Conservation (phyloP, 2,329 filamentous ascomycete species). For the Fusarium oxysporum region DNA sequence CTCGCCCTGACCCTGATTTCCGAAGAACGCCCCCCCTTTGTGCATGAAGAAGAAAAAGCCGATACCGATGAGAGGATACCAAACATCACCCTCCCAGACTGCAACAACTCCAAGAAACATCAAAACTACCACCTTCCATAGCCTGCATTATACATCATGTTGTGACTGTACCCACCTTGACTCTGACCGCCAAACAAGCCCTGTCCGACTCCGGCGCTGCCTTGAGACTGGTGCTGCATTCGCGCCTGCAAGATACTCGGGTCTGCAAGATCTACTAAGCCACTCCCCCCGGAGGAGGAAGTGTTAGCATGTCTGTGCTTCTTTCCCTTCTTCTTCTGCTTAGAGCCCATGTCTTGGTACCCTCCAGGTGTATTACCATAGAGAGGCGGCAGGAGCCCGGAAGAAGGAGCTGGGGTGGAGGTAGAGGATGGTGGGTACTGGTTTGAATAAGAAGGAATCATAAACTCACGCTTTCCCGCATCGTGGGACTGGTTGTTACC, state of each 20-base stretch:
- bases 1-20: constrained; percentile 40
- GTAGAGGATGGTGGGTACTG: constrained; percentile 85
- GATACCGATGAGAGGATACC: constrained; percentile 38
- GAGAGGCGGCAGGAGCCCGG: constrained; percentile 90
- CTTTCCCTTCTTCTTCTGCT: constrained; percentile 99
- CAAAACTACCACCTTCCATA: constrained; percentile 73
- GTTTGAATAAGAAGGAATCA: constrained; percentile 91
- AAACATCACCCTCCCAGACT: constrained; percentile 38
- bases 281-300: constrained; percentile 99
- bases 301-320: constrained; percentile 99
- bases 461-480: constrained; percentile 97
- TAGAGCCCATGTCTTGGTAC: constrained; percentile 91
- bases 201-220: constrained; percentile 86
- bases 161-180: constrained; percentile 95
- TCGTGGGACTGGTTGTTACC: constrained; percentile 80
- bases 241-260: constrained; percentile 99
- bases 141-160: constrained; percentile 83
- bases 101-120: constrained; percentile 33
- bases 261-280: constrained; percentile 99
- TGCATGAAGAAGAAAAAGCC: constrained; percentile 39
- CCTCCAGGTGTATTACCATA: constrained; percentile 87
- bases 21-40: constrained; percentile 46
- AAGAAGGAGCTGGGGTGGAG: constrained; percentile 88
- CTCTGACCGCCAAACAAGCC: constrained; percentile 87
- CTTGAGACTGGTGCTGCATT: constrained; percentile 89